Evolutionary conservation across 345 rosid species (phyloP).

Genomic region (Pugionium dolabratum): DNA sequence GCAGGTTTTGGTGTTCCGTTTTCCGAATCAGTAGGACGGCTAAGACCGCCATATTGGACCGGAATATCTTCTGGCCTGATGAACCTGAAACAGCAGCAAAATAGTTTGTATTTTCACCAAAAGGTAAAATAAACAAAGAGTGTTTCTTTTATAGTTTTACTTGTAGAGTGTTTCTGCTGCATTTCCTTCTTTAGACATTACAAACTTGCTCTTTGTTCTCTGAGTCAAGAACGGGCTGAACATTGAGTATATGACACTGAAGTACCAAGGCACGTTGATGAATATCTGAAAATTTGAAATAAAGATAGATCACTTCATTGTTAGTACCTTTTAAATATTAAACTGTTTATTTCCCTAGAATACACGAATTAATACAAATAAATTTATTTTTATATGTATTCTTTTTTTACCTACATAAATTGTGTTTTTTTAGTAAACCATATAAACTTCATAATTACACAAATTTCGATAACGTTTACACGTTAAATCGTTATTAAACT

Average conservation of each 20-base stretch:
- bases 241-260: conserved; percentile 78
- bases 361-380: too few relatives aligned
- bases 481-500: too few relatives aligned
- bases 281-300: conserved; percentile 55
- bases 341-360: too few relatives aligned
- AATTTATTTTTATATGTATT: too few relatives aligned
- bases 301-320: not conserved
- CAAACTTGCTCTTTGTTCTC: conserved; percentile 95
- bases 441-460: too few relatives aligned
- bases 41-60: conserved; percentile 86
- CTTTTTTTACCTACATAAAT: too few relatives aligned
- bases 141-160: conserved; percentile 35
- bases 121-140: not conserved
- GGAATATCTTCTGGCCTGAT: conserved; percentile 91
- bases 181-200: conserved; percentile 84
- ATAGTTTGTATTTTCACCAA: not conserved
- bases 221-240: conserved; percentile 92
- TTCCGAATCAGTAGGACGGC: conserved; percentile 63
- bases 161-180: conserved; percentile 96
- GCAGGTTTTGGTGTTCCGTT: conserved; percentile 78
- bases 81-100: conserved; percentile 51
- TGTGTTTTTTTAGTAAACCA: too few relatives aligned
- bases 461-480: too few relatives aligned
- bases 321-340: not conserved
- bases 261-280: conserved; percentile 99